Conservation (phyloP, 345 rosid genomes). For the Salix dunnii region DNA sequence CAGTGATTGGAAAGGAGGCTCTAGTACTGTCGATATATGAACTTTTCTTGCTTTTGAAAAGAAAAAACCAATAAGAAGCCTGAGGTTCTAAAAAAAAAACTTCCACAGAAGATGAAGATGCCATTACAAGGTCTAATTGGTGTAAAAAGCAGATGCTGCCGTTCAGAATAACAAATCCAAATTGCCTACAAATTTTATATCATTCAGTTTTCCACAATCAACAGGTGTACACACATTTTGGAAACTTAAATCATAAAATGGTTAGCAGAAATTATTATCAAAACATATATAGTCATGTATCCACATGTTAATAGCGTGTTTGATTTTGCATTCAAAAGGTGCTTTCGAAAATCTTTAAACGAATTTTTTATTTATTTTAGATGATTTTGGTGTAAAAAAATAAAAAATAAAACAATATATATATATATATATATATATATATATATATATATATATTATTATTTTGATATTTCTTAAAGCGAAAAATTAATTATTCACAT, state of each 20-base stretch:
- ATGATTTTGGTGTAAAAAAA: too few relatives aligned
- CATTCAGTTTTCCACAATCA: conserved; percentile 2
- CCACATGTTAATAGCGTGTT: too few relatives aligned
- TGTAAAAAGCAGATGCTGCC: conserved; percentile 25
- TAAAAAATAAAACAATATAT: too few relatives aligned
- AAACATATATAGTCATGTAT: neutral
- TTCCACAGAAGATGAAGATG: conserved; percentile 24
- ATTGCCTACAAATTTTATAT: neutral
- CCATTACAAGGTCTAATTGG: conserved; percentile 17
- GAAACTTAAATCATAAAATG: too few relatives aligned
- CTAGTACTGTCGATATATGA: too few relatives aligned
- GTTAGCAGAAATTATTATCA: neutral
- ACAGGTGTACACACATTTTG: neutral
- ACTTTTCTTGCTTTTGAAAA: conserved; percentile 18
- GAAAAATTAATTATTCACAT: too few relatives aligned
- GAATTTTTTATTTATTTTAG: too few relatives aligned
- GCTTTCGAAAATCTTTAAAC: too few relatives aligned
- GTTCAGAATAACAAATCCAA: conserved; percentile 17
- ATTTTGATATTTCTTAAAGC: too few relatives aligned
- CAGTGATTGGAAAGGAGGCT: neutral
- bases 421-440: too few relatives aligned
- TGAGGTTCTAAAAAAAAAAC: conserved; percentile 23
- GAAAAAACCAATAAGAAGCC: conserved; percentile 22
- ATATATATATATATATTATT: too few relatives aligned
- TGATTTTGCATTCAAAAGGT: too few relatives aligned